These are phyloP conservation scores for Cadophora sp. DNA, from an alignment of 2,329 filamentous ascomycete genomes.

Conservation along the genomic window DNA sequence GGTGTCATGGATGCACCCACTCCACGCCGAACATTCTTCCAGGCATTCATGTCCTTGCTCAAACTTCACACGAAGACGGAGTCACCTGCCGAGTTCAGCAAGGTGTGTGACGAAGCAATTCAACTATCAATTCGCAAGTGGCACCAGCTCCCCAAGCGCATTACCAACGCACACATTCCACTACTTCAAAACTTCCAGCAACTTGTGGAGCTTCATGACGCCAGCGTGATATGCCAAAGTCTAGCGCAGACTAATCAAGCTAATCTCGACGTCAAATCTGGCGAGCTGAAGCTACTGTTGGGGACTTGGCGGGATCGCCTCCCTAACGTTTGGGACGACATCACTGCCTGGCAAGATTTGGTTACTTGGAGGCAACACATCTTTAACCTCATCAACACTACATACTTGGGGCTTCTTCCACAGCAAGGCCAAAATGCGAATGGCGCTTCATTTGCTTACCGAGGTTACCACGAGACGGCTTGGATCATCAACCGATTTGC, in stretches of 20 bases:
- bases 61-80: conserved; percentile 94
- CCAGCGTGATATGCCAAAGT: conserved; percentile 94
- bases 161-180: conserved; percentile 95
- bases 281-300: conserved; percentile 91
- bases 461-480: conserved; percentile 97
- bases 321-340: conserved; percentile 99
- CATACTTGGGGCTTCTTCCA: conserved; percentile 86
- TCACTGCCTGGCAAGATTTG: conserved; percentile 98
- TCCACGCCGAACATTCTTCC: conserved; percentile 92
- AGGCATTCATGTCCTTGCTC: conserved; percentile 95
- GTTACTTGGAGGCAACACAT: conserved; percentile 99
- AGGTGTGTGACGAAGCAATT: conserved; percentile 94
- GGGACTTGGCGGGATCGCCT: conserved; percentile 95
- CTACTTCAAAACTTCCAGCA: conserved; percentile 98
- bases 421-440: conserved; percentile 81
- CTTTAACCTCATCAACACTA: conserved; percentile 94
- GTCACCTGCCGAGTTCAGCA: conserved; percentile 78
- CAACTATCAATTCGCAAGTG: conserved; percentile 97
- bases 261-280: conserved; percentile 93
- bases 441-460: conserved; percentile 93
- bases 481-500: conserved; percentile 99
- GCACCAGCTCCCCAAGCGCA: conserved; percentile 93
- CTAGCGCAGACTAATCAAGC: conserved; percentile 80
- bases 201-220: conserved; percentile 95
- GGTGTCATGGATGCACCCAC: conserved; percentile 98